Base-by-base conservation (phyloP, 345 rosid genomes). In the Capsella bursapastoris region DNA sequence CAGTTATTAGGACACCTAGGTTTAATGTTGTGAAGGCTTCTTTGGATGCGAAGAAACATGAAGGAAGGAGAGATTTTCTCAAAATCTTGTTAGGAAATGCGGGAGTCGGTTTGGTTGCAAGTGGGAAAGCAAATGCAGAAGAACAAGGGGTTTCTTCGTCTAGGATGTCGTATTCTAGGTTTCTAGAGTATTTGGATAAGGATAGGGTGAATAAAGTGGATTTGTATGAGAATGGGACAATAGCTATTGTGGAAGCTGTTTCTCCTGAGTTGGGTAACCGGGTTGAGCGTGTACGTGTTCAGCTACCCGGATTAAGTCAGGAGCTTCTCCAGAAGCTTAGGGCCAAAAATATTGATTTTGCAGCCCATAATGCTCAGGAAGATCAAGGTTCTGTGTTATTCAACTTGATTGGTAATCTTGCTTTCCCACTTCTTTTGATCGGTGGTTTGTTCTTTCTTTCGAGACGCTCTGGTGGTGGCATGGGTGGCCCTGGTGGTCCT, bases 401-500 rank as follows among this genome's bases (percentile, higher is more conserved):
- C 69, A 95, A 95, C 84, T 79, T 95, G 82, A 87, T 95, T 71
- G 89, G 99, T 29, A 95, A 92, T 64, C 83, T 95, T 22, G 97
- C 99, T 64, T 95, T 95, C 84, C 99, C 99, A 1, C 25, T 85
- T 61, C 85, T 95, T 60, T 81, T 95, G 81, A 95, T 95, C 59
- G 99, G 99, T 27, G 99, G 97, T n/a, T 77, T 92, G 58, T 95
- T 95, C 84, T 84, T 95, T 82, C 96, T 95, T 63, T 95, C 99
- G 12, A 89, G 97, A 55, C 86, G 97, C 14, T 89, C 97, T 12
- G 82, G 91, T 41, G 99, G 97, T 76, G 99, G 99, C 65, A 91
- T 95, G 97, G 99, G 99, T 31, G 99, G 99, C 40, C 97, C 97
- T 29, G 99, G 99, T 63, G 99, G 99, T 34, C 95, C 95, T 68